Conservation (phyloP, 805 yeast species). For the Ogataea dorogensis region DNA sequence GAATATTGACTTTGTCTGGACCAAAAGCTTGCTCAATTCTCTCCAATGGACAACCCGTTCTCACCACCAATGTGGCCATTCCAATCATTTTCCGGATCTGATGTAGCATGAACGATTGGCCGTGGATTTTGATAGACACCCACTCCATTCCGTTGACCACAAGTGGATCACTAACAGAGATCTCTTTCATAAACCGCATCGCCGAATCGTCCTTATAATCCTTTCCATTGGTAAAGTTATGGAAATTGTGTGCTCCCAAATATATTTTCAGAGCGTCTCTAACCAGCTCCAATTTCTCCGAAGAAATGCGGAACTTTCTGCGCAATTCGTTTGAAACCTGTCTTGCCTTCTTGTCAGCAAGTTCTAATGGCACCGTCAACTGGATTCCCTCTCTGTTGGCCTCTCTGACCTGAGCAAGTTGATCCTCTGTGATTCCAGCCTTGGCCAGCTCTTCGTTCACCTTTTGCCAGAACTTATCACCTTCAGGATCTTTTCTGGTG, state of each 20-base stretch:
- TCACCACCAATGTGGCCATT: constrained; percentile 81
- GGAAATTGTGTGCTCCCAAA: constrained; percentile 87
- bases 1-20: constrained; percentile 75
- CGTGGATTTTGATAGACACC: constrained; percentile 94
- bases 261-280: constrained; percentile 69
- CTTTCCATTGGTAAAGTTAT: constrained; percentile 39
- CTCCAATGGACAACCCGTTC: constrained; percentile 80
- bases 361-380: constrained; percentile 36
- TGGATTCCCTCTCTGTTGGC: constrained; percentile 37
- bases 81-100: constrained; percentile 98
- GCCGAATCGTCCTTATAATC: constrained; percentile 88
- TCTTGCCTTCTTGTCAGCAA: constrained; percentile 48
- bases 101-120: constrained; percentile 97
- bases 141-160: constrained; percentile 93
- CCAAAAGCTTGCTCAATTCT: constrained; percentile 79
- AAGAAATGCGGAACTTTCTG: constrained; percentile 63
- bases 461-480: constrained; percentile 68
- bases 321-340: constrained; percentile 64
- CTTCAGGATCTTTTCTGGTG: constrained; percentile 63
- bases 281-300: constrained; percentile 59
- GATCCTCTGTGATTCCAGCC: constrained; percentile 41
- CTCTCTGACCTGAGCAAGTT: constrained; percentile 36
- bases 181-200: constrained; percentile 72
- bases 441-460: constrained; percentile 39
- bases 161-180: constrained; percentile 83